phyloP scores from a whole-genome alignment of 306 rosid genomes.

The Carpinus fangiana region DNA sequence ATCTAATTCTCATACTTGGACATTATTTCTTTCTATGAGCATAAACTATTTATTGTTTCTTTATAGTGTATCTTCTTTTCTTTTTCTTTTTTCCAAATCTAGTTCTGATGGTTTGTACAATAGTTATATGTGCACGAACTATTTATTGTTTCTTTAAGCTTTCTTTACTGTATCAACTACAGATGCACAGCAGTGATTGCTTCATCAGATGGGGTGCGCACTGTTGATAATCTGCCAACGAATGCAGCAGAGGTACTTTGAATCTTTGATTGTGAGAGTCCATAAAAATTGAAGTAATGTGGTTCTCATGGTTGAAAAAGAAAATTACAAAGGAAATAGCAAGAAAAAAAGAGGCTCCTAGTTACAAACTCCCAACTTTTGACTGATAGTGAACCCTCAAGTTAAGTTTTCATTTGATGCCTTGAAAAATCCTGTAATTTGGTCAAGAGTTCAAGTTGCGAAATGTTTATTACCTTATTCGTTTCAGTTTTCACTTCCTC shows the following conservation, averaged over 20 bases:
- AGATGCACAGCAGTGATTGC: slow-evolving; percentile 49
- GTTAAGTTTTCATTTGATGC: neutral
- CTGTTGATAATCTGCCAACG: slow-evolving; percentile 37
- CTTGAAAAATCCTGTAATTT: neutral
- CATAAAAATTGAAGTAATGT: neutral
- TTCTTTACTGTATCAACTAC: neutral
- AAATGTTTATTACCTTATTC: no score
- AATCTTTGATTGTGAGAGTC: slow-evolving; percentile 9
- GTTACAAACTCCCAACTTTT: neutral
- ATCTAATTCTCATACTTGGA: neutral
- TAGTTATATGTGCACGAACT: neutral
- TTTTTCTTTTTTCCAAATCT: no score
- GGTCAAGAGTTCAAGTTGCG: no score
- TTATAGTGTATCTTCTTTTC: no score
- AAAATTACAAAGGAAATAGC: no score
- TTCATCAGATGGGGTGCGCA: slow-evolving; percentile 32
- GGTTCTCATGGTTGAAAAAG: no score
- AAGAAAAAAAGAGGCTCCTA: neutral
- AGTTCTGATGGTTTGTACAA: neutral
- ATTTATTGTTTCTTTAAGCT: neutral
- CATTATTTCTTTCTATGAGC: neutral
- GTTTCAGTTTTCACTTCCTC: no score
- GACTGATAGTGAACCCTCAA: neutral
- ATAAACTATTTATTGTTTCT: neutral
- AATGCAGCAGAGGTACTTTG: slow-evolving; percentile 26